Conservation (phyloP, 768 basidiomycete species). For the Tubosaeta brunneosetosa region DNA sequence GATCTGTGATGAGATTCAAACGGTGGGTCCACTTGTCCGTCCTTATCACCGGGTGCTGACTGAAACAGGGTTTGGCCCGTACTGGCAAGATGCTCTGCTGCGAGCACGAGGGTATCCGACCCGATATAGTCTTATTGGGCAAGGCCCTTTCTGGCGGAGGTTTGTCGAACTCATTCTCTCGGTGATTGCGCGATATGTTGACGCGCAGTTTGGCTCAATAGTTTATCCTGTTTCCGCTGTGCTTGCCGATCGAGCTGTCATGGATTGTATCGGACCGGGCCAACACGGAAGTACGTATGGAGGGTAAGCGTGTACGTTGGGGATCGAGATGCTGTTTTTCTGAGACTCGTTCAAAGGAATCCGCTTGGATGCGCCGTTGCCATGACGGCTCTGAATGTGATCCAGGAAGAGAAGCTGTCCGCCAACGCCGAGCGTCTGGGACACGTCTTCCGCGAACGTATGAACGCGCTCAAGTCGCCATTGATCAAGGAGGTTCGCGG, state of each 20-base stretch:
- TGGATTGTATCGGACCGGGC: constrained; percentile 91
- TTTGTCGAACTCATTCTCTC: constrained; percentile 33
- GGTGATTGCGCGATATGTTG: constrained; percentile 1
- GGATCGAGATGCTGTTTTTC: neutral
- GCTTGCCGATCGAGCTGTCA: constrained; percentile 83
- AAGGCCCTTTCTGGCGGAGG: constrained; percentile 96
- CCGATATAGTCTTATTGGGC: constrained; percentile 89
- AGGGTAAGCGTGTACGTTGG: constrained; percentile 46
- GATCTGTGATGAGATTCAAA: constrained; percentile 98
- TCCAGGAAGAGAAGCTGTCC: constrained; percentile 79
- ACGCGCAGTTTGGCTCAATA: constrained; percentile 25
- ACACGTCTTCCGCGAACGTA: constrained; percentile 65
- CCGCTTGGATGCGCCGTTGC: constrained; percentile 96
- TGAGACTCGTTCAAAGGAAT: constrained; percentile 47
- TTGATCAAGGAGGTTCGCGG: constrained; percentile 80
- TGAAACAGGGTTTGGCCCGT: constrained; percentile 71
- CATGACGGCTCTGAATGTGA: constrained; percentile 87
- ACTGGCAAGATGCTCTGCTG: constrained; percentile 93
- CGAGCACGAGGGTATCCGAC: constrained; percentile 82
- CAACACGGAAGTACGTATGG: constrained; percentile 97
- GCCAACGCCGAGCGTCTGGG: constrained; percentile 79
- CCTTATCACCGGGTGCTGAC: neutral
- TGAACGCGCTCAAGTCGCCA: constrained; percentile 56
- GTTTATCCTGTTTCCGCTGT: constrained; percentile 98
- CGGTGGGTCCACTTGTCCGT: constrained; percentile 41